A percentile compares a stretch with the other conserved stretches of the same genome.
phyloP scores from a whole-genome alignment of 257 asterid species.

The Lithospermum erythrorhizon region DNA sequence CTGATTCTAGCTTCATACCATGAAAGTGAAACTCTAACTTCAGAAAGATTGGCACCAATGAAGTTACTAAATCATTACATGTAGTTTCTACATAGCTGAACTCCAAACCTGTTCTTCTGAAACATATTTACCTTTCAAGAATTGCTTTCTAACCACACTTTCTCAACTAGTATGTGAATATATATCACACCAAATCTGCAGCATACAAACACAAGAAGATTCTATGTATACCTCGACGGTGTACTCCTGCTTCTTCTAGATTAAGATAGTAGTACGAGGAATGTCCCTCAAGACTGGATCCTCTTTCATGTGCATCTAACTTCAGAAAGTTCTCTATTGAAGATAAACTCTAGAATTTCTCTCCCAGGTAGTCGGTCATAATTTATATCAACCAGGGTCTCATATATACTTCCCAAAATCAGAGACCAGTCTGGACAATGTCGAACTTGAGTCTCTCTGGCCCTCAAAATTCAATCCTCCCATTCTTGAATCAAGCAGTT shows the following conservation, averaged over 20 bases:
- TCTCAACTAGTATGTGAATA: no score
- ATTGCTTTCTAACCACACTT: no score
- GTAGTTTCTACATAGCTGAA: no score
- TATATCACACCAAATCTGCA: no score
- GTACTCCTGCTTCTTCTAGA: not conserved
- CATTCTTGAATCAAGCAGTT: constrained; percentile 40
- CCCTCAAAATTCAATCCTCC: constrained; percentile 9
- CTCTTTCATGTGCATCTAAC: not conserved
- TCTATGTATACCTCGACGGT: no score
- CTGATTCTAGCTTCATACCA: no score
- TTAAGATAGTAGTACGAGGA: not conserved
- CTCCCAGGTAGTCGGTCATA: not conserved
- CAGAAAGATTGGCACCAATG: no score
- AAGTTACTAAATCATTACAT: no score
- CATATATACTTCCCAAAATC: not conserved
- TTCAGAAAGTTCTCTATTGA: not conserved
- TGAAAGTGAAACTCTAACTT: no score
- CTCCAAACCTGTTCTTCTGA: no score
- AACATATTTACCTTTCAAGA: no score
- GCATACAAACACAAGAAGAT: not conserved
- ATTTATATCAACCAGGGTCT: not conserved
- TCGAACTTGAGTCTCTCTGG: not conserved
- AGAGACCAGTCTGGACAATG: not conserved
- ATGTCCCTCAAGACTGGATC: not conserved
- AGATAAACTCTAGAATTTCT: not conserved